Percentiles rank a stretch among this genome's conserved stretches.
phyloP scores from a whole-genome alignment of 805 yeast species.

The Ogataea trehaloabstinens region DNA sequence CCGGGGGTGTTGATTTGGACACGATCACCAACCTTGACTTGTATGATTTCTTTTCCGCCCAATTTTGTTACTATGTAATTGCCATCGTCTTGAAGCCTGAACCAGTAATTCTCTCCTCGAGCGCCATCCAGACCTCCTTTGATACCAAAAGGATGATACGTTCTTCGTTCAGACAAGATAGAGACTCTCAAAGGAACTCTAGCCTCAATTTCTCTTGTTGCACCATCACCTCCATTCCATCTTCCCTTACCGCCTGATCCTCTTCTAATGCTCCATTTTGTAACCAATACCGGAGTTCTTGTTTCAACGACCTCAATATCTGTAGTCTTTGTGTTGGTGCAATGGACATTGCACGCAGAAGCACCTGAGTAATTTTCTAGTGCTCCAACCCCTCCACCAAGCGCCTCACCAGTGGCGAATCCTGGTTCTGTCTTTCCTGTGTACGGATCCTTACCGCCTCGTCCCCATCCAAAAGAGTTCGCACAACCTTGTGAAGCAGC shows the following conservation, averaged over 20 bases:
- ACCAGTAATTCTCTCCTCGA: conserved; percentile 36
- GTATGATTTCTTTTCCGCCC: conserved; percentile 71
- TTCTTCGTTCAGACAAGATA: conserved; percentile 43
- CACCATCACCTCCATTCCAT: conserved; percentile 49
- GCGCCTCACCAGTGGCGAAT: conserved; percentile 54
- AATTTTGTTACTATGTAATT: conserved; percentile 43
- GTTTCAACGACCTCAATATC: conserved; percentile 54
- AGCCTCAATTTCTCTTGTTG: conserved; percentile 44
- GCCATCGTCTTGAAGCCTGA: conserved; percentile 16
- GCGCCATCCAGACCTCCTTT: conserved; percentile 43
- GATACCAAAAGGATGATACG: conserved; percentile 45
- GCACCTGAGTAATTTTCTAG: conserved; percentile 46
- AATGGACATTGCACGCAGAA: conserved; percentile 49
- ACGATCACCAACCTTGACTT: conserved; percentile 60
- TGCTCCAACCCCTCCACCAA: conserved; percentile 57
- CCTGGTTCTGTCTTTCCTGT: conserved; percentile 42
- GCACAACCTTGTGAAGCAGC: conserved; percentile 62
- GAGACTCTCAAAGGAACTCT: conserved; percentile 33
- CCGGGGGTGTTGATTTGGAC: conserved; percentile 75
- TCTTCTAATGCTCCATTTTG: conserved; percentile 41
- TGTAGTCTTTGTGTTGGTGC: conserved; percentile 49
- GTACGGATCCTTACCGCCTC: conserved; percentile 39
- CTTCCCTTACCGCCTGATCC: conserved; percentile 50
- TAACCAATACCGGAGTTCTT: conserved; percentile 48
- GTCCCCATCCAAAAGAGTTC: conserved; percentile 57